Evolutionary conservation across 1,284 basidiomycete genomes (phyloP).

Genomic region (Ganoderma sp.): DNA sequence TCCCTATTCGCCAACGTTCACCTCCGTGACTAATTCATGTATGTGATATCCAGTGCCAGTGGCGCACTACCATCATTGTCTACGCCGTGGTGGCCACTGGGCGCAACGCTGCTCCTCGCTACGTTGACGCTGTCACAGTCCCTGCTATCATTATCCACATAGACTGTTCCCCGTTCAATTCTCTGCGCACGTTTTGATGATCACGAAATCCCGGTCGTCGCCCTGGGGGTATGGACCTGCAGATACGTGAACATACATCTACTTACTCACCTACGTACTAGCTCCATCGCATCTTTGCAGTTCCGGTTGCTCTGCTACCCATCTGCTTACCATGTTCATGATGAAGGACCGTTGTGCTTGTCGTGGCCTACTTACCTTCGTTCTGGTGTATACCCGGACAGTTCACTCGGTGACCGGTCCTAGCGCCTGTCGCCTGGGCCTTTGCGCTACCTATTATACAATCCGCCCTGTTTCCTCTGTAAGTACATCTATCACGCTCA

Average conservation of each 20-base stretch:
- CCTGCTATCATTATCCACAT: constrained; percentile 28
- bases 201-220: background rate
- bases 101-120: constrained; percentile 16
- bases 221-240: background rate
- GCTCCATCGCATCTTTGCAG: constrained; percentile 5
- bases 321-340: background rate
- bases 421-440: background rate
- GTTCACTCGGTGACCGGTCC: constrained; percentile 13
- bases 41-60: constrained; percentile 6
- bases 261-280: constrained; percentile 3
- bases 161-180: constrained; percentile 13
- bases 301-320: background rate
- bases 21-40: background rate
- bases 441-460: background rate
- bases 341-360: constrained; percentile 4
- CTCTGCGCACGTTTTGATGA: background rate
- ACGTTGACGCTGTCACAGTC: constrained; percentile 14
- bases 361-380: constrained; percentile 23
- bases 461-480: background rate
- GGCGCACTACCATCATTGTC: constrained; percentile 12
- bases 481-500: constrained; percentile 19
- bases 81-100: constrained; percentile 20
- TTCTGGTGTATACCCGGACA: constrained; percentile 29
- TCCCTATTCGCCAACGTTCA: background rate
- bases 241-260: background rate